Percentiles rank a stretch among this genome's conserved stretches.
These are phyloP conservation scores for Trichophyton benhamiae DNA, from an alignment of 2,329 filamentous ascomycete species.

Conservation along the genomic window DNA sequence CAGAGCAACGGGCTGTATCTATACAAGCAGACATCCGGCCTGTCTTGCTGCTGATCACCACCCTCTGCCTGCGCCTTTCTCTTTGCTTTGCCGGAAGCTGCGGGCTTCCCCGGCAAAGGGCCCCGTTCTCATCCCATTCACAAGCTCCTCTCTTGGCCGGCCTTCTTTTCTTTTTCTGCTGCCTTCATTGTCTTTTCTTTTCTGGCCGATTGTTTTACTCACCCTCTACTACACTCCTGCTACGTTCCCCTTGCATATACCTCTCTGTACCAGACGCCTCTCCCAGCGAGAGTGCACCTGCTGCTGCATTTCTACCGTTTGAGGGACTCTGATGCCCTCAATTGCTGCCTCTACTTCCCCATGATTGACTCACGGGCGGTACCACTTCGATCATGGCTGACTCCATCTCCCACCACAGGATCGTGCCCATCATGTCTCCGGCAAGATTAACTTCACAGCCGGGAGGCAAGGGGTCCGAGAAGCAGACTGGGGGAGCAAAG, in stretches of 20 bases:
- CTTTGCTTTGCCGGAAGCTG: neutral
- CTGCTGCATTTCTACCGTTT: slow-evolving; percentile 5
- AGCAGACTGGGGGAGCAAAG: slow-evolving; percentile 12
- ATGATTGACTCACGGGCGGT: slow-evolving; percentile 24
- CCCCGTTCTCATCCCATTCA: neutral
- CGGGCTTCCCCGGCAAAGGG: neutral
- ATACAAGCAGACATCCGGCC: neutral
- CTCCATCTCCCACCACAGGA: slow-evolving; percentile 27
- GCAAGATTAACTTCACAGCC: slow-evolving; percentile 15
- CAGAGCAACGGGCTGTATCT: neutral
- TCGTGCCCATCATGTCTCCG: slow-evolving; percentile 31
- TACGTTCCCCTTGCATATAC: neutral
- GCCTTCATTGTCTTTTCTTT: neutral
- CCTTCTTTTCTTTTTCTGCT: slow-evolving; percentile 6
- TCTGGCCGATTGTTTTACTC: slow-evolving; percentile 11
- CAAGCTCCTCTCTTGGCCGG: slow-evolving; percentile 9
- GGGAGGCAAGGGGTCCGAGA: slow-evolving; percentile 9
- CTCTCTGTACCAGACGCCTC: neutral
- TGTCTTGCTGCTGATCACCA: neutral
- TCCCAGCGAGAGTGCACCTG: neutral
- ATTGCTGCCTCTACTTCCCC: slow-evolving; percentile 13
- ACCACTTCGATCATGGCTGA: slow-evolving; percentile 28
- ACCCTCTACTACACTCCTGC: slow-evolving; percentile 11
- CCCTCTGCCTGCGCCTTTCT: neutral
- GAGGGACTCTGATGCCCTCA: slow-evolving; percentile 9